Percentiles rank a stretch among this genome's conserved stretches.
Evolutionary conservation across 2,329 filamentous ascomycete species (phyloP).

Genomic region (Calonectria fujianensis): DNA sequence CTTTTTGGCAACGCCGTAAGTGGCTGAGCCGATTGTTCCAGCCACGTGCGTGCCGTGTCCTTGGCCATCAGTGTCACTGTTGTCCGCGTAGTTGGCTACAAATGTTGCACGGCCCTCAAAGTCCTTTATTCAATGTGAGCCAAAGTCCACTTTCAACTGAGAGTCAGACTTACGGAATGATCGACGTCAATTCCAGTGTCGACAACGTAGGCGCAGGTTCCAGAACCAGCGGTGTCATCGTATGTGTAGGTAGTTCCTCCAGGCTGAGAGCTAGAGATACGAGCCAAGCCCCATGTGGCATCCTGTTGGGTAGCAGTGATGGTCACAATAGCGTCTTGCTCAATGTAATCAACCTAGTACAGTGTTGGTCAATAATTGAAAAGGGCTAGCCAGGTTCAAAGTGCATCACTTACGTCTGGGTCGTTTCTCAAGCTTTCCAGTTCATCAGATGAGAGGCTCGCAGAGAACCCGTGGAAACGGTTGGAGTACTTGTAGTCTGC

Average conservation of each 20-base stretch:
- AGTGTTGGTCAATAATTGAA: conserved; percentile 1
- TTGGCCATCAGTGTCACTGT: conserved; percentile 55
- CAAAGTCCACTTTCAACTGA: not conserved
- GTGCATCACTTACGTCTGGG: conserved; percentile 49
- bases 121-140: conserved; percentile 45
- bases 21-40: conserved; percentile 58
- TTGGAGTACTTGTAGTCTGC: conserved; percentile 58
- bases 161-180: conserved; percentile 59
- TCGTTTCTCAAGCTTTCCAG: conserved; percentile 52
- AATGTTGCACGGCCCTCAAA: conserved; percentile 61
- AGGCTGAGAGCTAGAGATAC: conserved; percentile 60
- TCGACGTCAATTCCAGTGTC: conserved; percentile 66
- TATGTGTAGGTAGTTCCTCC: conserved; percentile 61
- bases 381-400: not conserved
- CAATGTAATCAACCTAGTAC: conserved; percentile 61
- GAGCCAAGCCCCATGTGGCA: conserved; percentile 64
- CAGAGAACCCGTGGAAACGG: conserved; percentile 55
- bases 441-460: conserved; percentile 52
- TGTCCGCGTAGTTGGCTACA: conserved; percentile 54
- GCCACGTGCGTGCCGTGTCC: conserved; percentile 66
- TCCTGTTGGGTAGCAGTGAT: conserved; percentile 56
- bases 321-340: conserved; percentile 61
- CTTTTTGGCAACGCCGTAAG: conserved; percentile 66
- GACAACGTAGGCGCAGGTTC: conserved; percentile 67
- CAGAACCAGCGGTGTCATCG: conserved; percentile 63